Evolutionary conservation across 805 yeast genomes (phyloP), one percentile per base, ranked within the genome.

Genomic region (Kodamaea leandrae): DNA sequence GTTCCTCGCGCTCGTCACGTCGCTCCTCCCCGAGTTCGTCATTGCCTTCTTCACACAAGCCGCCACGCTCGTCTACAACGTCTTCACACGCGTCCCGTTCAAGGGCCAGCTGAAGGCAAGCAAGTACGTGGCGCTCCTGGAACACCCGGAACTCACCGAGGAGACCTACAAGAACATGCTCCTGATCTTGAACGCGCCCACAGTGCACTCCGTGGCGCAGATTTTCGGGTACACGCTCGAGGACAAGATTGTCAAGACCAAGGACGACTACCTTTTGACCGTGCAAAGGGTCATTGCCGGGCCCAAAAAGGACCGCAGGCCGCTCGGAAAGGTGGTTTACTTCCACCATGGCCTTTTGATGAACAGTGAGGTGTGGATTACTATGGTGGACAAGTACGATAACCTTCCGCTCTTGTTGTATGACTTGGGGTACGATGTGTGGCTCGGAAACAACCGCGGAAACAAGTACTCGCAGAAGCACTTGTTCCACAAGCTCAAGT

Each of bases 401-500:
- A 70, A 70, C 50, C 63, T 93, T 36, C 96, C 98, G 0, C 83
- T 86, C 57, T 66, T 78, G 2, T 70, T 91, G 24, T 82, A 82
- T 45, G 88, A 89, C 43, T 58, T 80, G 35, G 97, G 97, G 1
- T 91, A 79, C 60, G 99, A 91, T 57, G 97, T 91, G 4, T 91
- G 95, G 91, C 68, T 91, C 47, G 98, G 98, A 1, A 88, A 87
- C 60, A 88, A 87, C 55, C 72, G 96, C 43, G 96, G 96, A 8
- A 93, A 91, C 64, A 93, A 91, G 65, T 91, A 91, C 64, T 83
- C 95, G 3, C 81, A 83, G 45, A 89, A 89, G 52, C 96, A 91
- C 61, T 33, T 57, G 57, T n/a, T 57, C 30, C 52, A 52, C 39
- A 58, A 63, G 15, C 54, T 71, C 12, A 55, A 60, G 25, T 64